A percentile compares a stretch with the other conserved stretches of the same genome.
Conservation (phyloP, 805 yeast genomes). For the Ogataea dorogensis region DNA sequence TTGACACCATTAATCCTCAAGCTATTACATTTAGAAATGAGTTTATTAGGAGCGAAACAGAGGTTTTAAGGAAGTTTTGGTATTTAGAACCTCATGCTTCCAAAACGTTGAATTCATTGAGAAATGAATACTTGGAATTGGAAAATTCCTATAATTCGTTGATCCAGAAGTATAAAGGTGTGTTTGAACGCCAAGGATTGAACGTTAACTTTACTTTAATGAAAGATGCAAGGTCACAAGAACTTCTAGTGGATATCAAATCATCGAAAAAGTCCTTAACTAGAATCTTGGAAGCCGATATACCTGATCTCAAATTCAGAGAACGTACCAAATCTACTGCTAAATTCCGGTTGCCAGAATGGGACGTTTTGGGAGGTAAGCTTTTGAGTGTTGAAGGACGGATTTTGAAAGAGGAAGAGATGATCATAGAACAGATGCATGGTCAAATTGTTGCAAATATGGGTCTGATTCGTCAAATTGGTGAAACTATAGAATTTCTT, state of each 20-base stretch:
- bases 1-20: conserved; percentile 24
- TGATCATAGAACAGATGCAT: conserved; percentile 50
- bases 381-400: conserved; percentile 44
- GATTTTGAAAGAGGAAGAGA: conserved; percentile 55
- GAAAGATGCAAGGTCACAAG: conserved; percentile 28
- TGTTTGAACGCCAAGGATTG: conserved; percentile 23
- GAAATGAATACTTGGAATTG: conserved; percentile 22
- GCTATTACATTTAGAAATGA: conserved; percentile 18
- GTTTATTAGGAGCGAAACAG: conserved; percentile 23
- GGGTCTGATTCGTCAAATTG: conserved; percentile 45
- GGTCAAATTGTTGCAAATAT: conserved; percentile 43
- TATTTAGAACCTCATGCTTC: conserved; percentile 26
- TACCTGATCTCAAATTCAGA: conserved; percentile 16
- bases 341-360: conserved; percentile 43
- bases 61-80: conserved; percentile 28
- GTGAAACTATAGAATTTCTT: conserved; percentile 54
- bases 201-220: conserved; percentile 24
- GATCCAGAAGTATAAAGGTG: conserved; percentile 10
- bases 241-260: conserved; percentile 28
- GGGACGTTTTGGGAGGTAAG: conserved; percentile 51
- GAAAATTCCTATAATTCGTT: conserved; percentile 11
- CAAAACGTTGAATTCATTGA: conserved; percentile 13
- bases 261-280: conserved; percentile 24
- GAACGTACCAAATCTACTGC: conserved; percentile 30
- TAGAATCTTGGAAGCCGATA: conserved; percentile 17